Evolutionary conservation across 2,329 filamentous ascomycete species (phyloP), one percentile per base, ranked within the genome.

Genomic region (Penicillium sp.): DNA sequence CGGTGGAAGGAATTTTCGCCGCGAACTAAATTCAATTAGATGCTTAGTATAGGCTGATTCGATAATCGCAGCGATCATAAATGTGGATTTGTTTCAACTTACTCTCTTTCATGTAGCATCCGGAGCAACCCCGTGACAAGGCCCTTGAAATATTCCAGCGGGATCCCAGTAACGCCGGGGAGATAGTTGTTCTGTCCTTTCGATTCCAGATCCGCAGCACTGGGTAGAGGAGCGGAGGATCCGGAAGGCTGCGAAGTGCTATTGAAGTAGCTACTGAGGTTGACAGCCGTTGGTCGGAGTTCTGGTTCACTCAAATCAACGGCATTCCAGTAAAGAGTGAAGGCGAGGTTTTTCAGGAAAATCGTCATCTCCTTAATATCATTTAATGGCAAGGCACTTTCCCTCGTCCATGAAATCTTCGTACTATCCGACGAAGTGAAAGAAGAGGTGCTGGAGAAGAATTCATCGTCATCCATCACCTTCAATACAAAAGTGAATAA

Each of bases 381-480:
- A 10, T 76, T 71, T 9, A 93, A 74, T 1, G 85, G 83, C 5
- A 97, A 79, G 40, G 90, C 87, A 70, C 90, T 87, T 58, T 83
- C 81, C 50, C 79, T 77, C 9, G 75, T 78, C 72, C 88, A 57
- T 76, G 79, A 72, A 79, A 81, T 59, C 82, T 80, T 49, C 78
- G 80, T 48, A 79, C 82, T 51, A 65, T 77, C 21, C 71, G 76
- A 24, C 70, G 76, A 69, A n/a, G 71, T 62, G 18, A 76, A 62
- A 23, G 79, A 76, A 34, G 72, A 76, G 57, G 83, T 75, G 51
- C 81, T 81, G 52, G 85, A 83, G 58, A 96, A 89, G 69, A 99
- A 99, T 65, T 99, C 94, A 62, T 97, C 93, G 60, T 99, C 94
- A 63, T 99, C 94, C 70, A 93, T 96, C 29, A 97, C 85, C 63